A percentile compares a stretch with the other conserved stretches of the same genome.
Conservation (phyloP, 2,329 filamentous ascomycete genomes). For the Neobulgaria alba region DNA sequence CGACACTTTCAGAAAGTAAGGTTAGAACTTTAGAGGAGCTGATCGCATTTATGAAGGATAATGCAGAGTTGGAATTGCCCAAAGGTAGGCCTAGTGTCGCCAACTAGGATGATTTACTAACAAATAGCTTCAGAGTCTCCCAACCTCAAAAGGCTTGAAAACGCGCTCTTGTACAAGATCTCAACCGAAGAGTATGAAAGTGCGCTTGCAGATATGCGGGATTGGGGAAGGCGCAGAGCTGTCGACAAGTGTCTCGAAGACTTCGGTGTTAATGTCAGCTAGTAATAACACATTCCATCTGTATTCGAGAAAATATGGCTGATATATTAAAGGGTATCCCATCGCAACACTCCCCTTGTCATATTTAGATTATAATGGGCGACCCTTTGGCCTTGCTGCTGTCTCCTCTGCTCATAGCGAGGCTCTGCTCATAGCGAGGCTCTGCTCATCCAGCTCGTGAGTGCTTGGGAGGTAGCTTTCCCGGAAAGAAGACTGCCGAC, state of each 20-base stretch:
- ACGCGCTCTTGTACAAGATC: not conserved
- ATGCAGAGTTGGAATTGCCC: constrained; percentile 1
- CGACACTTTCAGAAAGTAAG: not conserved
- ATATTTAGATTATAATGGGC: not conserved
- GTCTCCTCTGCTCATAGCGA: too few relatives aligned
- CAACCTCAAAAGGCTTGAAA: not conserved
- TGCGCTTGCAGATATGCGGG: not conserved
- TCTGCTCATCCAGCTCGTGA: not conserved
- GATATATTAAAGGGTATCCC: constrained; percentile 2
- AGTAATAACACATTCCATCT: not conserved
- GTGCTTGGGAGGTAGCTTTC: constrained; percentile 1
- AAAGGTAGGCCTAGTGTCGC: not conserved
- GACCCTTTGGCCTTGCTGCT: constrained; percentile 1
- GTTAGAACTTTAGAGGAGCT: constrained; percentile 1
- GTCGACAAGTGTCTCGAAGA: constrained; percentile 6
- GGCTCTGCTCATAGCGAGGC: not conserved
- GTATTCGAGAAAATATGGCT: not conserved
- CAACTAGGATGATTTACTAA: not conserved
- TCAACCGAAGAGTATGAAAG: not conserved
- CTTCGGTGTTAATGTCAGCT: constrained; percentile 4
- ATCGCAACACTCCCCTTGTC: not conserved
- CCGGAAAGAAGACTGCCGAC: too few relatives aligned
- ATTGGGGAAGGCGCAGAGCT: too few relatives aligned
- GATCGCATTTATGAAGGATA: constrained; percentile 3
- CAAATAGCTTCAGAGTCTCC: not conserved